Percentiles rank a stretch among this genome's conserved stretches.
Evolutionary conservation across 306 rosid genomes (phyloP).

Genomic region (Sechiopsis laciniata): DNA sequence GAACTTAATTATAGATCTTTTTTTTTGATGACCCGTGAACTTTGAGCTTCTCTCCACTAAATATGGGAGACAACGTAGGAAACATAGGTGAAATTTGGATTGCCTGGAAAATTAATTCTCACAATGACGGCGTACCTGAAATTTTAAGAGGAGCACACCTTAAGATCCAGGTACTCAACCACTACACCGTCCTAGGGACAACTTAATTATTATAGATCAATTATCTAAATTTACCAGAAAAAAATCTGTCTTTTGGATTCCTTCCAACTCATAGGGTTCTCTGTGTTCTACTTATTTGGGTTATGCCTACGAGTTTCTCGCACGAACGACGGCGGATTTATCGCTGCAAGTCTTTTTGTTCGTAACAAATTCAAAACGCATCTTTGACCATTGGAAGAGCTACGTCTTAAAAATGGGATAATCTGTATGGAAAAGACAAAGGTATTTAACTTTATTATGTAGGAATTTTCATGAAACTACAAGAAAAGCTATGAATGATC

Average conservation of each 20-base stretch:
- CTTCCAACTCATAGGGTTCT: background rate
- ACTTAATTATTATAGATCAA: constrained; percentile 45
- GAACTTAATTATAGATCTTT: no score
- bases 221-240: background rate
- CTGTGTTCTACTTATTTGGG: background rate
- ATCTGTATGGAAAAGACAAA: background rate
- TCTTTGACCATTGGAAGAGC: background rate
- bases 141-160: no score
- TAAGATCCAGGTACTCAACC: no score
- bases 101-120: no score
- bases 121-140: no score
- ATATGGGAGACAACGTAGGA: no score
- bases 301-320: background rate
- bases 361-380: background rate
- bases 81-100: no score
- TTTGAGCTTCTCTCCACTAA: no score
- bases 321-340: background rate
- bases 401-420: background rate
- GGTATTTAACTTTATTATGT: background rate
- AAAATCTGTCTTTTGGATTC: background rate
- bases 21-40: no score
- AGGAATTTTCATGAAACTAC: background rate
- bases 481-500: background rate
- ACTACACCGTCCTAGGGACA: background rate
- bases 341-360: background rate